phyloP scores from a whole-genome alignment of 495 filamentous ascomycete species.

The Daldinia bambusicola region DNA sequence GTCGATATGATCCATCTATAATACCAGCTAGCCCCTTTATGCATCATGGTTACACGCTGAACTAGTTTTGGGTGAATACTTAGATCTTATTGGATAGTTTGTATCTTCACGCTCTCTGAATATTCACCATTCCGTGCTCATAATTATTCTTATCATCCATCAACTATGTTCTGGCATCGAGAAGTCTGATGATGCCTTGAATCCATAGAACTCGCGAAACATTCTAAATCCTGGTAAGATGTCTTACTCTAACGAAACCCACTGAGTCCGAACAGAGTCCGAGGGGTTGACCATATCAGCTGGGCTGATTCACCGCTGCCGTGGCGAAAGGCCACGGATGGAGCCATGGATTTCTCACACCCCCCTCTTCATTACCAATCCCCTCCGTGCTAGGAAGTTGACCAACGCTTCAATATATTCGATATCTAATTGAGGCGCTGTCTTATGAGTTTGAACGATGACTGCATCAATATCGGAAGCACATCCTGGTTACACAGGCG shows the following conservation, averaged over 20 bases:
- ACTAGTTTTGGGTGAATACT: background rate
- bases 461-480: constrained; percentile 10
- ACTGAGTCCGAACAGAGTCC: background rate
- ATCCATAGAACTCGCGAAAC: background rate
- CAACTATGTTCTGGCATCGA: background rate
- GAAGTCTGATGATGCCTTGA: background rate
- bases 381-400: constrained; percentile 15
- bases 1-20: background rate
- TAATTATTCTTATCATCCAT: background rate
- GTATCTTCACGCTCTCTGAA: background rate
- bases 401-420: background rate
- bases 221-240: background rate
- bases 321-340: constrained; percentile 21
- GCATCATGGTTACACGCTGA: background rate
- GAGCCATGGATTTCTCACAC: constrained; percentile 8
- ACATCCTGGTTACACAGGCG: constrained; percentile 22
- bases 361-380: constrained; percentile 1
- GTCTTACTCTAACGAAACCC: background rate
- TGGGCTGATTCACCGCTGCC: constrained; percentile 21
- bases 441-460: constrained; percentile 1
- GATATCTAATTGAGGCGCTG: constrained; percentile 1
- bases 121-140: background rate
- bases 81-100: background rate
- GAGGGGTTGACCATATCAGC: background rate
- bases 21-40: background rate